A percentile compares a stretch with the other conserved stretches of the same genome.
Conservation (phyloP, 2,329 filamentous ascomycete genomes). For the Onygenales sp. region DNA sequence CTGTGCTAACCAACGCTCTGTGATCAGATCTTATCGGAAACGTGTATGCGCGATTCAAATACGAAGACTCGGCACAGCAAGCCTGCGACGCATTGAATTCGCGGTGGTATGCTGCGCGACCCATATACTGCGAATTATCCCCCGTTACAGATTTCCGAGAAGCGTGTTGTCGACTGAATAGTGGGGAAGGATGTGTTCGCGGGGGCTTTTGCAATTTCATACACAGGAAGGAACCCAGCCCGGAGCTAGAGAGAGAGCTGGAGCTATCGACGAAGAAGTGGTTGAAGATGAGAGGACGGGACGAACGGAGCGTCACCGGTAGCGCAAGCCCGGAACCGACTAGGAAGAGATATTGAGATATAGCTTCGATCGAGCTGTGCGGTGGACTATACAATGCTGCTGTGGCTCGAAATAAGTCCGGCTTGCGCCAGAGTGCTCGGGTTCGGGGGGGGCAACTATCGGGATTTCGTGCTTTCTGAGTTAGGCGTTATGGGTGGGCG, state of each 20-base stretch:
- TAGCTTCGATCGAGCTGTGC: neutral
- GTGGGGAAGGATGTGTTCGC: conserved; percentile 86
- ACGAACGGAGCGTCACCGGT: conserved; percentile 69
- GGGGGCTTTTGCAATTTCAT: conserved; percentile 99
- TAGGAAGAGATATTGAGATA: conserved; percentile 55
- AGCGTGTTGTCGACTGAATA: conserved; percentile 91
- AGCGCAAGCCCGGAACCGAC: conserved; percentile 82
- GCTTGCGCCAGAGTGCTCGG: too few relatives aligned
- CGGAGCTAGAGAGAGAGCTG: conserved; percentile 82
- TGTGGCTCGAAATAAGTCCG: too few relatives aligned
- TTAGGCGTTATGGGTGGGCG: conserved; percentile 6
- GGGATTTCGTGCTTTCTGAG: neutral
- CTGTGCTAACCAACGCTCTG: conserved; percentile 13
- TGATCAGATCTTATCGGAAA: conserved; percentile 82
- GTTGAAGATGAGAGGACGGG: conserved; percentile 73
- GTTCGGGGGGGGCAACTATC: neutral
- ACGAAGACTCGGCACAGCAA: conserved; percentile 89
- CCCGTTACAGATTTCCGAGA: conserved; percentile 98
- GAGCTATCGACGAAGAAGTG: conserved; percentile 91
- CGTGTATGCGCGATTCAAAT: conserved; percentile 99
- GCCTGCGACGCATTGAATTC: conserved; percentile 91
- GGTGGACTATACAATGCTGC: too few relatives aligned
- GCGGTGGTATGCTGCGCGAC: conserved; percentile 92
- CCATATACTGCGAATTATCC: conserved; percentile 95
- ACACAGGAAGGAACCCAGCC: conserved; percentile 85